Evolutionary conservation across 192 early-diverging fungal species (phyloP).

Genomic region (Coemansia asiatica): DNA sequence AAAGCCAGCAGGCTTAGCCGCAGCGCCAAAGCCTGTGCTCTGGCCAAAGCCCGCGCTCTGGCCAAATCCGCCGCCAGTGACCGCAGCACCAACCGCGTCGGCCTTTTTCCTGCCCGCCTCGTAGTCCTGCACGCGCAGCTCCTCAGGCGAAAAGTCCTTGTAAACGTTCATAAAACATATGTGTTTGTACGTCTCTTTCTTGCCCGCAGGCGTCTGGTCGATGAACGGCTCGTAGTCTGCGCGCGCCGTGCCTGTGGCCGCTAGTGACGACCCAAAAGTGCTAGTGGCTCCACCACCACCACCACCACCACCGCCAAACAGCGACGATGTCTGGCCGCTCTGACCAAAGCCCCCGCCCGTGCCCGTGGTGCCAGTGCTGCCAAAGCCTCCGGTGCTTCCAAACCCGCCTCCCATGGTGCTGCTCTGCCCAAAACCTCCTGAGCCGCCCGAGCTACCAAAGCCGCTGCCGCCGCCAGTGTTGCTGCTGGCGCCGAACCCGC

Average conservation of each 20-base stretch:
- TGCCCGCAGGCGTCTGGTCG: conserved; percentile 58
- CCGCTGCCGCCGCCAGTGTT: not conserved
- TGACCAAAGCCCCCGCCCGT: conserved; percentile 54
- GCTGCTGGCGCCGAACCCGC: conserved; percentile 27
- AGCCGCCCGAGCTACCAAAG: conserved; percentile 20
- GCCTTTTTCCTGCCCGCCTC: conserved; percentile 70
- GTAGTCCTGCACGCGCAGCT: conserved; percentile 90
- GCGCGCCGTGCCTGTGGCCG: conserved; percentile 57
- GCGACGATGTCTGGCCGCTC: conserved; percentile 10
- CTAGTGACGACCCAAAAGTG: conserved; percentile 17
- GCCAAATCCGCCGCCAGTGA: conserved; percentile 11
- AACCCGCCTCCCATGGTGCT: conserved; percentile 6
- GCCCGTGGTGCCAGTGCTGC: conserved; percentile 27
- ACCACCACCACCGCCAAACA: conserved; percentile 34
- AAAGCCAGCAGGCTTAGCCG: conserved; percentile 19
- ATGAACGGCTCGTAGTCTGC: conserved; percentile 57
- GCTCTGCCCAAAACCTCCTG: conserved; percentile 25
- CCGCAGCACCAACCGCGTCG: conserved; percentile 18
- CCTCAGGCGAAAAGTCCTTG: conserved; percentile 81
- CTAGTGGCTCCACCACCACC: conserved; percentile 39
- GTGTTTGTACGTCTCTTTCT: conserved; percentile 63
- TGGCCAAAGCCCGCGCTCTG: conserved; percentile 45
- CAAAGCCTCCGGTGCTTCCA: conserved; percentile 50
- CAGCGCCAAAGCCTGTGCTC: conserved; percentile 18
- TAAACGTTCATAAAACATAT: conserved; percentile 88